Conservation (phyloP, 73 alveolate species). For the Paraurostyla sp. region DNA sequence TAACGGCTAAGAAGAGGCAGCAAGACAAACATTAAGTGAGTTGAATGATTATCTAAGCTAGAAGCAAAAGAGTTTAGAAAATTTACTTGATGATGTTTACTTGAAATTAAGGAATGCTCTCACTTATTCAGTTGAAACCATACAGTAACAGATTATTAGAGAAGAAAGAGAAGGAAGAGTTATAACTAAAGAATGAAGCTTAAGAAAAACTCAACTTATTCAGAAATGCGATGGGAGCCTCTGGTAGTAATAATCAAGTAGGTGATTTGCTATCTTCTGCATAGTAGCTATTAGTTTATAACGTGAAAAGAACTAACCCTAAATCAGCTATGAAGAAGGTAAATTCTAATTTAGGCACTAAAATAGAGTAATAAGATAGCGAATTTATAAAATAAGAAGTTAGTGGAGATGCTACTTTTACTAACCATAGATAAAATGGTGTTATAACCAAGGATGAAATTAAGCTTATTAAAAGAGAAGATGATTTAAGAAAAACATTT, state of each 20-base stretch:
- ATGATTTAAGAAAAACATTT: conserved; percentile 22
- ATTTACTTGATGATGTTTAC: background rate
- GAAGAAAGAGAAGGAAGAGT: background rate
- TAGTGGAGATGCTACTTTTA: background rate
- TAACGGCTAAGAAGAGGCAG: background rate
- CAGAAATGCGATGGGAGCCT: background rate
- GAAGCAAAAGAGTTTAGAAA: background rate
- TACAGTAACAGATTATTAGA: background rate
- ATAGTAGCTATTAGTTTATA: background rate
- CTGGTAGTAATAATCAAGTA: too few species aligned
- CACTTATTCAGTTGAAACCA: background rate
- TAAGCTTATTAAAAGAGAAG: conserved; percentile 7
- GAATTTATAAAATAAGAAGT: background rate
- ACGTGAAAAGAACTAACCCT: background rate
- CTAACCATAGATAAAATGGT: background rate
- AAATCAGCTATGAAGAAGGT: background rate
- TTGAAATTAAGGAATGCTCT: background rate
- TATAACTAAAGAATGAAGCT: background rate
- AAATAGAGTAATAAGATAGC: background rate
- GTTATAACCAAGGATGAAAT: background rate
- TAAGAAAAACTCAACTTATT: background rate
- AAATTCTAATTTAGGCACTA: background rate
- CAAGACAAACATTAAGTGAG: background rate
- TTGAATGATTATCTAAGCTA: background rate
- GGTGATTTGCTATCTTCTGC: too few species aligned